Evolutionary conservation across 2,329 filamentous ascomycete genomes (phyloP), one percentile per base, ranked within the genome.

Genomic region (Aspergillus arachidicola): DNA sequence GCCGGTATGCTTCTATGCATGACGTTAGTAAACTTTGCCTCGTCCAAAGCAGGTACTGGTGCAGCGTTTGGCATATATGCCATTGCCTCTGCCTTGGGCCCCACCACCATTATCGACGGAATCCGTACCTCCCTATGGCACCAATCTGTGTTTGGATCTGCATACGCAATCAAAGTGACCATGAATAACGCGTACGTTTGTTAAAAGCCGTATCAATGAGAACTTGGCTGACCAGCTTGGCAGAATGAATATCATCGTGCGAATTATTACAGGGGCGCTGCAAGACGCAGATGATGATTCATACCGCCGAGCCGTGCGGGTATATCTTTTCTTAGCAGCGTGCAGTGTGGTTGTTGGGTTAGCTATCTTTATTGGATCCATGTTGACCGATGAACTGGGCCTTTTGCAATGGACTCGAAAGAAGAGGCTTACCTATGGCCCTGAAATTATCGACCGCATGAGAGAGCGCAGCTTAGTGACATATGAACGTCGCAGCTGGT

Each of bases 111-210:
- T 62, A 87, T 89, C 58, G 87, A 89, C 69, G 79, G 83, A 26
- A 86, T 88, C 30, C 84, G 87, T 19, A 87, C 86, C 0, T 81
- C 82, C 0, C 83, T 89, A 73, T 87, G 85, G 84, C 80, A 87
- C 30, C 84, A 86, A 61, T 84, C 84, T 2, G 84, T 87, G 0
- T 89, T 89, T 62, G 87, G 86, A 0, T 84, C 85, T 0, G 87
- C 84, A 0, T 89, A 88, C 63, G 81, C 85, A 1, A 73, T 88
- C 61, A 89, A 89, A 63, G 83, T 89, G 41, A 84, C 84, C 26
- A 85, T 88, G 70, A 88, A 89, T 70, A 89, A 89, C 60, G 77
- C 79, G 80, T 81, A 69, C 59, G 78, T 63, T 34, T 19, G 9
- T 9, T 23, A 48, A 56, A 12, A 7, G 32, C 4, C 19, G 9